Base-by-base conservation (phyloP, 1,284 basidiomycete genomes). In the Neonothopanus nambi region DNA sequence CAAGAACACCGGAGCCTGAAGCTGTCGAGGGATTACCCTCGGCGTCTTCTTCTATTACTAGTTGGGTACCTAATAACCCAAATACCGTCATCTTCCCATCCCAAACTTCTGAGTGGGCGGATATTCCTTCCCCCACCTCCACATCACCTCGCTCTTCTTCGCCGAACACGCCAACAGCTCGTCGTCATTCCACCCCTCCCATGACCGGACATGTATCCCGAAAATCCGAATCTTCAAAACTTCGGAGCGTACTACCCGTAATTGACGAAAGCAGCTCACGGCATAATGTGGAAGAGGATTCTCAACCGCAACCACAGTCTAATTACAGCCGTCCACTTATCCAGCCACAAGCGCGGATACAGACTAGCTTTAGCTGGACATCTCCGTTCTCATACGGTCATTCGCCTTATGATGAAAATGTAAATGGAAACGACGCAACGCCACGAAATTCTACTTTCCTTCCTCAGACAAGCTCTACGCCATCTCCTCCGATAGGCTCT, bases 191-290 rank as follows among this genome's bases (percentile, higher is more conserved):
- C 0, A 71, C 75, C 33, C 79, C 82, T n/a, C 61, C 73, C 4
- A 64, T 67, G 17, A 65, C 73, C 18, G 61, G 69, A 36, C 63
- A 75, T 42, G 67, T 65, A 45, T 54, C 73, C 30, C 78, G 81
- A 52, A 85, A 84, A 67, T 72, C 80, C 12, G 86, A 87, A 61
- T 84, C 84, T 12, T 33, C 30, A 33, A 89, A 86, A 65, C 74
- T 89, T 38, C 83, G 85, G 39, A 83, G 75, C 52, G 80, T 85
- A 21, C 72, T 90, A 20, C 68, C 84, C 38, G 77, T 80, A 15
- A 82, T 90, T 56, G 83, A 85, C 57, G 88, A 89, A 67, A 68
- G 66, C 40, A 73, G 67, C 40, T 59, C 69, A 50, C 69, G 66
- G 28, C 66, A 63, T 51, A 69, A 69, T 44, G 71, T 61, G 40